Percentiles rank a stretch among this genome's conserved stretches.
These are phyloP conservation scores for Cynara cardunculus DNA, from an alignment of 129 eudicot genomes.

Conservation along the genomic window DNA sequence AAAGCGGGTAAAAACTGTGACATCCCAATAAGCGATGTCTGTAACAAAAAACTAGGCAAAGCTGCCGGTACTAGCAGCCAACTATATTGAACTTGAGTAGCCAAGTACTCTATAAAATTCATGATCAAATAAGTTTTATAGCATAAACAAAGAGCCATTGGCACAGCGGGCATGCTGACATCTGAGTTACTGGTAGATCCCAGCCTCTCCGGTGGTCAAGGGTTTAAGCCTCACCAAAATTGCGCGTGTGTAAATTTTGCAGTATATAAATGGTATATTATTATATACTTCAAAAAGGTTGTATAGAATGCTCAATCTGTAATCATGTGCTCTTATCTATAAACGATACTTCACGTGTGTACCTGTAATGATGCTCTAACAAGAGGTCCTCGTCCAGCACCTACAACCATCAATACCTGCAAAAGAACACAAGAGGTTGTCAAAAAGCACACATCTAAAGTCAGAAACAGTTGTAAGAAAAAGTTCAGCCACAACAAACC, in stretches of 20 bases:
- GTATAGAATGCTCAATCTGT: background rate
- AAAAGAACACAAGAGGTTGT: background rate
- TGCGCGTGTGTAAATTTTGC: background rate
- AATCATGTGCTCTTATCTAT: background rate
- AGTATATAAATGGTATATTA: background rate
- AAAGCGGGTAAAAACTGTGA: background rate
- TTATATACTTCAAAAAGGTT: background rate
- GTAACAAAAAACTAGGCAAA: background rate
- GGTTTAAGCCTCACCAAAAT: background rate
- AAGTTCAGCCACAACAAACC: background rate
- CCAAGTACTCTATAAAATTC: background rate
- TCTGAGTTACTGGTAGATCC: background rate
- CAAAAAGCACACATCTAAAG: slow-evolving; percentile 2
- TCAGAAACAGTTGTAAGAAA: background rate
- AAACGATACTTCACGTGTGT: background rate
- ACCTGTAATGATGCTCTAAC: slow-evolving; percentile 97
- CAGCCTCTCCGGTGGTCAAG: background rate
- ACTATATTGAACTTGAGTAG: background rate
- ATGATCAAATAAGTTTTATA: background rate
- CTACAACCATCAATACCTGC: slow-evolving; percentile 97
- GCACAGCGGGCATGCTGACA: background rate
- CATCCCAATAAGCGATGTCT: background rate
- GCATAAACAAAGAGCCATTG: background rate
- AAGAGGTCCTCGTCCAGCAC: slow-evolving; percentile 99
- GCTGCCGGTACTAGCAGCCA: background rate